Base-by-base conservation (phyloP, 805 yeast genomes). In the Lipomyces sp. region DNA sequence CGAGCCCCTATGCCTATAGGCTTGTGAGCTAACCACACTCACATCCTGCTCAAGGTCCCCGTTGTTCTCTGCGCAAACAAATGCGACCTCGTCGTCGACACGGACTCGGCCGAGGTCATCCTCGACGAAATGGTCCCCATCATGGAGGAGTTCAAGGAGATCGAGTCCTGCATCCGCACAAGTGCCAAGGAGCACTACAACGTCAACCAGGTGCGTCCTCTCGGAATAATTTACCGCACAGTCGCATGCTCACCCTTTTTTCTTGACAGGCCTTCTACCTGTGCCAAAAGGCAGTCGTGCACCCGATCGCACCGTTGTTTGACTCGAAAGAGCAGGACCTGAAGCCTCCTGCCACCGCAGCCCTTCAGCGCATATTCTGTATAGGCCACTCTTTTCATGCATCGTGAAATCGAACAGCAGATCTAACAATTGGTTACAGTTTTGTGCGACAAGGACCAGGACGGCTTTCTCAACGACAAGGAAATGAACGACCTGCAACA, bases 221-320 rank as follows among this genome's bases (percentile, higher is more conserved):
- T 14, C 14, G 18, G 8, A 7, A 7, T n/a, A 1, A 32, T 22
- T 22, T 23, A 24, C 8, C 19, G 6, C 8, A 22, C 10, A n/a
- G 4, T 7, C 13, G n/a, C n/a, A 26, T 18, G 22, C 42, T 23
- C 19, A 26, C 31, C 21, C 8, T 16, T 34, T 10, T 10, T 34
- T 7, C 21, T 16, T 10, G 4, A 13, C 18, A 46, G 48, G 89
- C 93, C 1, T 90, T 90, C 60, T 93, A 93, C 66, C 71, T 93
- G 14, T 93, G 99, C 63, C 96, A 90, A 65, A 69, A 97, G 43
- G 91, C 98, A 0, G 89, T 91, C 0, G 84, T 91, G 0, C 89
- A 86, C 66, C 98, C 99, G 0, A 78, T 93, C 8, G 82, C 96
- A 0, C 98, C 99, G 0, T 67, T 93, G 23, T 93, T 83, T 63